Percentiles rank a stretch among this genome's conserved stretches.
Evolutionary conservation across 1,284 basidiomycete genomes (phyloP).

Genomic region (Ganoderma boninense): DNA sequence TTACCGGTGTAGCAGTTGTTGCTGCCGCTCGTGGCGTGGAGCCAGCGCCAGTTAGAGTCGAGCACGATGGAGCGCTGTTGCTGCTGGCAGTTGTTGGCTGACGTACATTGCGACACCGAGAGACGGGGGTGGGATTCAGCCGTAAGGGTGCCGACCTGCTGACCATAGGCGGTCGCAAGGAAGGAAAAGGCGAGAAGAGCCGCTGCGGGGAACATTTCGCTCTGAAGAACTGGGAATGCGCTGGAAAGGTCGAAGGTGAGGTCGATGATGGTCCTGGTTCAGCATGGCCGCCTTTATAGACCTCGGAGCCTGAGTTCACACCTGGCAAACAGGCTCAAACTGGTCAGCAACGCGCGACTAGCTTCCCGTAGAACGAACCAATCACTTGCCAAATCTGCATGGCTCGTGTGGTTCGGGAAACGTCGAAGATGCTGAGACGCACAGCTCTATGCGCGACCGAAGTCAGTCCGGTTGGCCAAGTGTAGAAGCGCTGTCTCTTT

Average conservation of each 20-base stretch:
- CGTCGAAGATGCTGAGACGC: constrained; percentile 24
- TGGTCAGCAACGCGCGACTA: constrained; percentile 3
- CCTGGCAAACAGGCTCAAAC: not conserved
- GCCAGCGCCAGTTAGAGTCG: constrained; percentile 51
- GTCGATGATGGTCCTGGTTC: constrained; percentile 25
- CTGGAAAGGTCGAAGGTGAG: constrained; percentile 26
- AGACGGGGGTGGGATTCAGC: constrained; percentile 47
- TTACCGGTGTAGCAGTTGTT: constrained; percentile 55
- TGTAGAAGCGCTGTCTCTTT: not conserved
- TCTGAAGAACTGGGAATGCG: constrained; percentile 17
- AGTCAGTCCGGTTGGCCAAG: constrained; percentile 18
- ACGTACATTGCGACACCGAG: constrained; percentile 40
- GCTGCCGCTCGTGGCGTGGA: constrained; percentile 44
- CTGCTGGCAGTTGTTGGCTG: constrained; percentile 31
- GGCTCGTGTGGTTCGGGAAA: constrained; percentile 4
- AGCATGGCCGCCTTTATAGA: constrained; percentile 22
- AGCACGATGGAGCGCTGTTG: constrained; percentile 40
- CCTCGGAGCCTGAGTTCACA: not conserved
- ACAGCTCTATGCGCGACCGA: constrained; percentile 17
- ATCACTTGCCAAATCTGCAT: constrained; percentile 11
- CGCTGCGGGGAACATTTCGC: constrained; percentile 38
- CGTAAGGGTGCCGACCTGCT: constrained; percentile 45
- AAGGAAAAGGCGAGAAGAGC: constrained; percentile 39
- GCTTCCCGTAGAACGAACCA: constrained; percentile 10
- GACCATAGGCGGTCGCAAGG: constrained; percentile 39